These are phyloP conservation scores for Colletotrichum echinochloae DNA, from an alignment of 2,329 filamentous ascomycete species.

Conservation along the genomic window DNA sequence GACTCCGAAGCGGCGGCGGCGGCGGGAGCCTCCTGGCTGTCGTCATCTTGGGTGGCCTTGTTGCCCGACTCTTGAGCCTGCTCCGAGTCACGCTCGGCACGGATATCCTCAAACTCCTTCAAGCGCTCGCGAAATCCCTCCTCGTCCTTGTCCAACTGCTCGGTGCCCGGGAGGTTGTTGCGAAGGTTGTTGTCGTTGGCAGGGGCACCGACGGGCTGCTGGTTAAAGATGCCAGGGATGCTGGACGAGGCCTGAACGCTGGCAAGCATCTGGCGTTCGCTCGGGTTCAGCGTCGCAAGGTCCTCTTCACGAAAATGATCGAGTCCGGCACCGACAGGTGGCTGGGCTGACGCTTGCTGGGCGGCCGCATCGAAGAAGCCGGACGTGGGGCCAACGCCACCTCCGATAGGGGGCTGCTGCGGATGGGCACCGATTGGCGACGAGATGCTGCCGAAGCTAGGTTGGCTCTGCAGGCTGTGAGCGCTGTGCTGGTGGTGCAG, in stretches of 20 bases:
- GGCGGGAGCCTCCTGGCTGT: constrained; percentile 26
- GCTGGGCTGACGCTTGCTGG: constrained; percentile 54
- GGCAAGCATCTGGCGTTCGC: constrained; percentile 66
- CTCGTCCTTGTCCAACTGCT: constrained; percentile 64
- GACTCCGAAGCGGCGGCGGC: constrained; percentile 36
- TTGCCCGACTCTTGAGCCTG: constrained; percentile 50
- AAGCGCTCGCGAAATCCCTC: constrained; percentile 78
- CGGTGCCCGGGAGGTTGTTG: constrained; percentile 61
- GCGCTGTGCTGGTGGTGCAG: constrained; percentile 95
- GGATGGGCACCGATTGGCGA: constrained; percentile 77
- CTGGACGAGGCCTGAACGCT: constrained; percentile 50
- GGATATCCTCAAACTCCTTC: constrained; percentile 84
- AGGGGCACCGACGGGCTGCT: constrained; percentile 54
- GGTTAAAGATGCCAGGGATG: constrained; percentile 45
- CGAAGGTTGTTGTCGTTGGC: constrained; percentile 55
- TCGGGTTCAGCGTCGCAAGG: constrained; percentile 70
- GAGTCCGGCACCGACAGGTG: constrained; percentile 47
- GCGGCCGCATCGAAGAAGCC: constrained; percentile 77
- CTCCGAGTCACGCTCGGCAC: constrained; percentile 76
- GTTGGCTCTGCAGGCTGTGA: constrained; percentile 96
- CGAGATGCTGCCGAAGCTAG: constrained; percentile 93
- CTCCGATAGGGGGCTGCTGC: constrained; percentile 57
- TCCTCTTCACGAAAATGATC: constrained; percentile 79
- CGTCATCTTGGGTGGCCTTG: constrained; percentile 40
- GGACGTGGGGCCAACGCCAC: constrained; percentile 68